phyloP scores from a whole-genome alignment of 1,284 basidiomycete species.

The Trichosporon sp. region DNA sequence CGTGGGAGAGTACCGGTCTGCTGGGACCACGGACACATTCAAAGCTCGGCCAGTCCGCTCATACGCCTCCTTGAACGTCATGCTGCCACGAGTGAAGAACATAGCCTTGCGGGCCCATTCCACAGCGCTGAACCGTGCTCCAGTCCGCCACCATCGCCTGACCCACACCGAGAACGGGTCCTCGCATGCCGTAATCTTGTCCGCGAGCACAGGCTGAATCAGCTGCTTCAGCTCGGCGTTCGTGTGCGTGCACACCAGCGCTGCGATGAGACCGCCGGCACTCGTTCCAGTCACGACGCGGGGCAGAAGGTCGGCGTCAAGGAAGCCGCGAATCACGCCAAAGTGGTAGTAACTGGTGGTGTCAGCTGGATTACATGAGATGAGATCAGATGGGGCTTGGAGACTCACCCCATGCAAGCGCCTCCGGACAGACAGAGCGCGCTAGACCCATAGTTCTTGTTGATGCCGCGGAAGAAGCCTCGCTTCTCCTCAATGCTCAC shows the following conservation, averaged over 20 bases:
- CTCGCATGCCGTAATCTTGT: conserved; percentile 84
- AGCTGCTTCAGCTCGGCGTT: conserved; percentile 77
- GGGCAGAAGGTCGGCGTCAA: conserved; percentile 81
- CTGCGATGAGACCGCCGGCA: conserved; percentile 83
- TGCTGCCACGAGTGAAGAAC: conserved; percentile 88
- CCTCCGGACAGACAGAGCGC: conserved; percentile 93
- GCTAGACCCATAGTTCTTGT: conserved; percentile 80
- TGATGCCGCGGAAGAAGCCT: conserved; percentile 81
- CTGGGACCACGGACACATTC: conserved; percentile 91
- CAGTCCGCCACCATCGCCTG: conserved; percentile 73
- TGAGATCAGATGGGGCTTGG: too few relatives aligned
- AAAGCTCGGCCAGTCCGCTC: conserved; percentile 81
- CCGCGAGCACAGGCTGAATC: conserved; percentile 73
- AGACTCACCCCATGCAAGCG: conserved; percentile 67
- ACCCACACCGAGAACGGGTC: conserved; percentile 74
- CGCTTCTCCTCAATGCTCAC: conserved; percentile 83
- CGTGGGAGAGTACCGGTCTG: conserved; percentile 92
- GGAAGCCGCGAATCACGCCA: conserved; percentile 88
- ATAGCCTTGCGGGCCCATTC: conserved; percentile 81
- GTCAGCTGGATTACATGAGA: too few relatives aligned
- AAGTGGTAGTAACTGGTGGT: conserved; percentile 44
- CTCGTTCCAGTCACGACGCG: conserved; percentile 84
- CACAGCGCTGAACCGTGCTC: conserved; percentile 87
- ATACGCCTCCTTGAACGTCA: conserved; percentile 95
- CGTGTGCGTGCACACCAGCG: conserved; percentile 75